Conservation (phyloP, 2,329 filamentous ascomycete species). For the Paecilomyces niveus region DNA sequence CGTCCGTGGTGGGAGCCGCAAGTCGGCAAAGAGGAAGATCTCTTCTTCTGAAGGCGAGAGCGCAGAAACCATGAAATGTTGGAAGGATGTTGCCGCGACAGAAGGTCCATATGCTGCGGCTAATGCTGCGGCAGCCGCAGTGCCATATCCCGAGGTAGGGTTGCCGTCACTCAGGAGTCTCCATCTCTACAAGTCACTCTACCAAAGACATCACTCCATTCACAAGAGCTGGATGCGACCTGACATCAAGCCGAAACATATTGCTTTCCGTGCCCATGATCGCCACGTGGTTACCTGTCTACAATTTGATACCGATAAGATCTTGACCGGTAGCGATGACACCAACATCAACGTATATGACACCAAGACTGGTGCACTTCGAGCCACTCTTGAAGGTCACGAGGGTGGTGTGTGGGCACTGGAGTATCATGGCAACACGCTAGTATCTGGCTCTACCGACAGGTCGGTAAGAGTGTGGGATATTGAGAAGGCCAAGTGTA, state of each 20-base stretch:
- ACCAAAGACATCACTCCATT: slow-evolving; percentile 86
- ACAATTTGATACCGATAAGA: slow-evolving; percentile 97
- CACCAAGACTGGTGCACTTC: slow-evolving; percentile 82
- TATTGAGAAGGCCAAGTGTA: slow-evolving; percentile 85
- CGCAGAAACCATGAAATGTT: slow-evolving; percentile 37
- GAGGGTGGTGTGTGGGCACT: slow-evolving; percentile 97
- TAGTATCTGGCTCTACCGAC: slow-evolving; percentile 95
- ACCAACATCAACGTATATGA: slow-evolving; percentile 98
- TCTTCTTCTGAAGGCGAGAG: slow-evolving; percentile 37
- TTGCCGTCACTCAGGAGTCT: slow-evolving; percentile 71
- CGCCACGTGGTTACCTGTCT: slow-evolving; percentile 95
- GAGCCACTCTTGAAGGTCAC: slow-evolving; percentile 80
- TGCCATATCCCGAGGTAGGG: slow-evolving; percentile 75
- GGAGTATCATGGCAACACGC: slow-evolving; percentile 88
- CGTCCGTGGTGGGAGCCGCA: slow-evolving; percentile 40
- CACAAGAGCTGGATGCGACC: slow-evolving; percentile 83
- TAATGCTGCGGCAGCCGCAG: slow-evolving; percentile 71
- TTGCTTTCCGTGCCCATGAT: slow-evolving; percentile 94
- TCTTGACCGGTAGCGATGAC: slow-evolving; percentile 94
- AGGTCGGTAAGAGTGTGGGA: slow-evolving; percentile 99
- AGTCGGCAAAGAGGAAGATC: slow-evolving; percentile 51
- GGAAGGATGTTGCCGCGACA: slow-evolving; percentile 45
- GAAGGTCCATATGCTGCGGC: slow-evolving; percentile 81
- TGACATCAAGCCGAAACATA: slow-evolving; percentile 76
- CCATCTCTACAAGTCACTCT: slow-evolving; percentile 93